Percentiles rank a stretch among this genome's conserved stretches.
phyloP scores from a whole-genome alignment of 108 stramenopile species.

The Discostella pseudostelligera region DNA sequence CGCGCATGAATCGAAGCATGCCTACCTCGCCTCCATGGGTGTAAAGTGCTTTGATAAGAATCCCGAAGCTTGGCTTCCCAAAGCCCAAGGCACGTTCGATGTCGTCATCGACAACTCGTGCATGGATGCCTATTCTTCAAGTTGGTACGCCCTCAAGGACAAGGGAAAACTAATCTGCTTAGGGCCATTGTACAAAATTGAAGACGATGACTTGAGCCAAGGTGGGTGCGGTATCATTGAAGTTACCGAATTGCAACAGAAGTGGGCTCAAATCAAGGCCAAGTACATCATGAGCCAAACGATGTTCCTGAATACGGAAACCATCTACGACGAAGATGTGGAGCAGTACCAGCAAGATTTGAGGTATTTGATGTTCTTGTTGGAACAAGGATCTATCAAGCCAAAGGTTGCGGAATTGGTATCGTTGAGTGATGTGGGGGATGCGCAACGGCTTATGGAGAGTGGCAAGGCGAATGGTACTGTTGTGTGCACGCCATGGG shows the following conservation, averaged over 20 bases:
- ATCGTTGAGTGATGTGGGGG: conserved; percentile 54
- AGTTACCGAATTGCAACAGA: conserved; percentile 34
- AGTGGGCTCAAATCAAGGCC: conserved; percentile 50
- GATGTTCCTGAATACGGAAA: conserved; percentile 42
- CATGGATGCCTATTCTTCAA: conserved; percentile 43
- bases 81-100: conserved; percentile 55
- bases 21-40: conserved; percentile 46
- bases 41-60: conserved; percentile 49
- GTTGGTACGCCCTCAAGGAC: conserved; percentile 43
- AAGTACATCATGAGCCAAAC: conserved; percentile 56
- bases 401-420: conserved; percentile 64
- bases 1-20: conserved; percentile 49
- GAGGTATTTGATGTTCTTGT: conserved; percentile 53
- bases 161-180: conserved; percentile 55
- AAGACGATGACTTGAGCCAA: conserved; percentile 17
- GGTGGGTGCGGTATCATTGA: conserved; percentile 48
- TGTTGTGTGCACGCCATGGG: conserved; percentile 75
- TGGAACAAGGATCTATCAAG: conserved; percentile 52
- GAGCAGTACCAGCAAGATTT: conserved; percentile 51
- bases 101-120: conserved; percentile 67
- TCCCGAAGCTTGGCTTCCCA: conserved; percentile 52
- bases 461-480: conserved; percentile 53
- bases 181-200: conserved; percentile 22
- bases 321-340: conserved; percentile 42
- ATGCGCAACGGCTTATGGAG: conserved; percentile 55